These are phyloP conservation scores for Flaveria sonorensis DNA, from an alignment of 129 eudicot species.

Conservation along the genomic window DNA sequence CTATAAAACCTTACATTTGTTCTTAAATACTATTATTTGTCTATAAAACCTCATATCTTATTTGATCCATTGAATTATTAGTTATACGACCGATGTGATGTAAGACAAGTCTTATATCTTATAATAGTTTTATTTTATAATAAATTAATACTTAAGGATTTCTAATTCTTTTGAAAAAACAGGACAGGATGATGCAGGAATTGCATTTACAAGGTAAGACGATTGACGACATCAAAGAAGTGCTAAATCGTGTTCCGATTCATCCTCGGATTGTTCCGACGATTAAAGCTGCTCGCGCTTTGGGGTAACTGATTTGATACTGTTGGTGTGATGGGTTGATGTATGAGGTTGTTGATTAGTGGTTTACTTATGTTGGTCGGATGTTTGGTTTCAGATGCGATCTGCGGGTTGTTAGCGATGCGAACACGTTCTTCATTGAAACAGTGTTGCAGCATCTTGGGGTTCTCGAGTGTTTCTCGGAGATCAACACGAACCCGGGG, in stretches of 20 bases:
- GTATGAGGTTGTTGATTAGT: neutral
- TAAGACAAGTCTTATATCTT: too few species aligned
- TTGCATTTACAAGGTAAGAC: constrained; percentile 62
- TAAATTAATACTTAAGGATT: neutral
- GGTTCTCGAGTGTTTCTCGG: constrained; percentile 57
- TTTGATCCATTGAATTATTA: too few species aligned
- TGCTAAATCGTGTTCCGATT: constrained; percentile 64
- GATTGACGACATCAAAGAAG: constrained; percentile 54
- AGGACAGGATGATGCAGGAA: constrained; percentile 78
- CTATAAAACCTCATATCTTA: too few species aligned
- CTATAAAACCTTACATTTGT: too few species aligned
- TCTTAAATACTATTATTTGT: too few species aligned
- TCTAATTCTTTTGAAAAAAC: constrained; percentile 9
- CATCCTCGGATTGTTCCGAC: constrained; percentile 78
- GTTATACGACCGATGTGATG: too few species aligned
- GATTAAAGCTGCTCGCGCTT: constrained; percentile 61
- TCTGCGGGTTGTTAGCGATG: constrained; percentile 84
- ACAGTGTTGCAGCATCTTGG: constrained; percentile 72
- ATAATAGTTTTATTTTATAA: too few species aligned
- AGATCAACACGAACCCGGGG: constrained; percentile 72
- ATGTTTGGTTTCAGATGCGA: constrained; percentile 59
- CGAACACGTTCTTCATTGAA: constrained; percentile 72
- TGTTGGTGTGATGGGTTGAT: neutral
- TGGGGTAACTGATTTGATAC: constrained; percentile 48
- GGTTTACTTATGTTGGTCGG: neutral